Conservation (phyloP, 305 asterid genomes). For the Fraxinus platypoda region DNA sequence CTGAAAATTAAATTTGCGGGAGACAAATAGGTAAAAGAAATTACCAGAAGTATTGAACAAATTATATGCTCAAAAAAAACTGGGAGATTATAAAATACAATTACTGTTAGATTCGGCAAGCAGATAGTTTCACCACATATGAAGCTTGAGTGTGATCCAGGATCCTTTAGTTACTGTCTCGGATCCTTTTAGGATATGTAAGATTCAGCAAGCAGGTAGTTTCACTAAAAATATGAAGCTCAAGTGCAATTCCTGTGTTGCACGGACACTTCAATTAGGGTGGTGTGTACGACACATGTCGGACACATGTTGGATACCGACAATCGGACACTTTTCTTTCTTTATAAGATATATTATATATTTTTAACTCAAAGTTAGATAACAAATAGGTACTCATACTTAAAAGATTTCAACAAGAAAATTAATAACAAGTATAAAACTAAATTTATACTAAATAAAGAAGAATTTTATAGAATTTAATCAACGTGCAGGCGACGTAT, state of each 20-base stretch:
- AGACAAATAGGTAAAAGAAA: background rate
- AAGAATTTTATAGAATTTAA: background rate
- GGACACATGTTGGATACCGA: background rate
- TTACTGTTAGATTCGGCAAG: background rate
- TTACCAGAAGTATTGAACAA: background rate
- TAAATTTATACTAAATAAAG: background rate
- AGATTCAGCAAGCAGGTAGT: background rate
- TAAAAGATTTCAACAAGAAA: background rate
- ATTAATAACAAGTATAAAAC: background rate
- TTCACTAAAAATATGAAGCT: conserved; percentile 2
- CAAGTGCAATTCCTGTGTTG: background rate
- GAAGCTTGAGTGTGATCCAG: conserved; percentile 7
- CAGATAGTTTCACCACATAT: background rate
- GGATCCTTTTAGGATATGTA: background rate
- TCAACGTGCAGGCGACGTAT: background rate
- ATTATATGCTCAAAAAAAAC: conserved; percentile 4
- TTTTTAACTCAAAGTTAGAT: background rate
- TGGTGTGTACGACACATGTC: background rate
- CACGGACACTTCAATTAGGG: background rate
- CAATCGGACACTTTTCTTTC: background rate
- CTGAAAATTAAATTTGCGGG: background rate
- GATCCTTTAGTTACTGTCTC: background rate
- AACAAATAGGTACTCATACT: background rate
- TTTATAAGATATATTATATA: background rate
- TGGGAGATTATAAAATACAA: background rate